Conservation (phyloP, 306 rosid species). For the Quillaja saponaria region DNA sequence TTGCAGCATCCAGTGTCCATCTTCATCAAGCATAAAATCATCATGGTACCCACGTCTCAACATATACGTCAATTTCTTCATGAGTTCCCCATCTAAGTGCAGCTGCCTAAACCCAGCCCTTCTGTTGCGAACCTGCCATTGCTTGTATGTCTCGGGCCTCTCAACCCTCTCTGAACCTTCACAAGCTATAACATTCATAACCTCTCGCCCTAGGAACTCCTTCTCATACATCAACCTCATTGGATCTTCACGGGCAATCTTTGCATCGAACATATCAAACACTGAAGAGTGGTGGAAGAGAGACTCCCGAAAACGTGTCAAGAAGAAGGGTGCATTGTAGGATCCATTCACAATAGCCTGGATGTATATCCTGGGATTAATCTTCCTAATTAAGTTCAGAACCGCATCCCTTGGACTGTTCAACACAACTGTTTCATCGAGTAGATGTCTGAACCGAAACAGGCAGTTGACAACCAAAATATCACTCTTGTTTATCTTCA, state of each 20-base stretch:
- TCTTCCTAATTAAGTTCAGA: constrained; percentile 61
- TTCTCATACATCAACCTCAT: constrained; percentile 58
- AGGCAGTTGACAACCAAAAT: constrained; percentile 53
- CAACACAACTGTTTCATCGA: constrained; percentile 66
- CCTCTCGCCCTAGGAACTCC: constrained; percentile 54
- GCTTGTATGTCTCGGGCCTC: constrained; percentile 74
- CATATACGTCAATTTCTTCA: constrained; percentile 28
- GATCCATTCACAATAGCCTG: constrained; percentile 54
- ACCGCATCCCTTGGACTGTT: constrained; percentile 65
- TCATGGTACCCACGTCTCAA: constrained; percentile 45
- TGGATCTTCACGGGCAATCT: constrained; percentile 34
- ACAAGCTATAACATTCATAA: constrained; percentile 60
- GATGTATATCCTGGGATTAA: constrained; percentile 65
- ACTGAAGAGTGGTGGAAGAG: constrained; percentile 55
- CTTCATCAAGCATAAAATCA: constrained; percentile 52
- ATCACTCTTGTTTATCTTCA: constrained; percentile 45
- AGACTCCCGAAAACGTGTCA: constrained; percentile 67
- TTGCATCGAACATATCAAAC: constrained; percentile 55
- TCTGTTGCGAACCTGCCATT: constrained; percentile 51
- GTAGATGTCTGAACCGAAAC: constrained; percentile 53
- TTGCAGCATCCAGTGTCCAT: constrained; percentile 58
- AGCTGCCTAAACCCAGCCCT: constrained; percentile 53
- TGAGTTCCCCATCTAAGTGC: constrained; percentile 37
- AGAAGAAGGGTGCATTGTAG: constrained; percentile 76
- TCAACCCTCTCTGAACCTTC: constrained; percentile 64